These are phyloP conservation scores for Plectranthus barbatus DNA, from an alignment of 257 asterid genomes.

Conservation along the genomic window DNA sequence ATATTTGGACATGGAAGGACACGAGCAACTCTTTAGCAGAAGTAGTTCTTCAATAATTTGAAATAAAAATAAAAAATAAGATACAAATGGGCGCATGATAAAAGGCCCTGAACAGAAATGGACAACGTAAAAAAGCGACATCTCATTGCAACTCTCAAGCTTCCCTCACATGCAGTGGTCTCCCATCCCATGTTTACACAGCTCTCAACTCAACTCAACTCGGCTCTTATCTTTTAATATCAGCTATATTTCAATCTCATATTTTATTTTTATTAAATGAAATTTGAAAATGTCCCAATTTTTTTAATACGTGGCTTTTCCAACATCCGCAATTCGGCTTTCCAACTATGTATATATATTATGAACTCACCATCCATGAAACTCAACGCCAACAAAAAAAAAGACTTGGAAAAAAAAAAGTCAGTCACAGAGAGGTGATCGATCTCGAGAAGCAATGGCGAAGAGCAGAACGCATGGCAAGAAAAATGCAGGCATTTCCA, in stretches of 20 bases:
- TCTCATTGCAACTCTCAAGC: slow-evolving; percentile 25
- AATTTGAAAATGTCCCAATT: not conserved
- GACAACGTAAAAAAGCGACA: slow-evolving; percentile 26
- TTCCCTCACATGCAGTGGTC: slow-evolving; percentile 49
- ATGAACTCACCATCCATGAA: too few species aligned
- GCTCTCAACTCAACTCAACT: not conserved
- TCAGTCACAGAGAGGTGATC: too few species aligned
- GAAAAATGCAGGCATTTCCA: slow-evolving; percentile 32
- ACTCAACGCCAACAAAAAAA: too few species aligned
- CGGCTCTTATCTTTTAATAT: not conserved
- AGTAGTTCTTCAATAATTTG: not conserved
- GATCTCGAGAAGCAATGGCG: slow-evolving; percentile 17
- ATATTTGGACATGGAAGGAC: too few species aligned
- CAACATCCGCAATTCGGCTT: not conserved
- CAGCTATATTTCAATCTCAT: not conserved
- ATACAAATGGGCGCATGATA: not conserved
- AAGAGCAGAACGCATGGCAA: slow-evolving; percentile 12
- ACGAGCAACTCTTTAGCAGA: not conserved
- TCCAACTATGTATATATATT: not conserved
- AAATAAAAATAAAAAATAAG: not conserved
- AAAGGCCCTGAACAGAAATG: slow-evolving; percentile 10
- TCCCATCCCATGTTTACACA: slow-evolving; percentile 30
- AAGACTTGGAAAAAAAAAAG: too few species aligned
- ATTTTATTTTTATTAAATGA: too few species aligned
- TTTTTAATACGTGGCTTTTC: not conserved